Conservation (phyloP, 2,329 filamentous ascomycete genomes). For the Chaetomiaceae sp. region DNA sequence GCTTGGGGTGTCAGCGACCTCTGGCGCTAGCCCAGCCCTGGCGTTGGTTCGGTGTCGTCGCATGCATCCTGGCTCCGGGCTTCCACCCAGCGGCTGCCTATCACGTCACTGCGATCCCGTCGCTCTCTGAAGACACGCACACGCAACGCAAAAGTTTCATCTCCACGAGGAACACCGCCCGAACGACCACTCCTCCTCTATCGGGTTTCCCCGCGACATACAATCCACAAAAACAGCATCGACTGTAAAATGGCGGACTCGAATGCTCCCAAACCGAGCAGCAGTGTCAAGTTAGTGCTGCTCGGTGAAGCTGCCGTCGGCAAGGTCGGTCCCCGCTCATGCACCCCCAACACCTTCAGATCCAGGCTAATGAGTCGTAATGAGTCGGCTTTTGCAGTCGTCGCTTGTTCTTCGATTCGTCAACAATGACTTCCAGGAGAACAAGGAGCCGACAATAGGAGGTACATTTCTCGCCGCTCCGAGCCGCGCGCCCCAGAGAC, state of each 20-base stretch:
- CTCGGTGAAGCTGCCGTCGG: conserved; percentile 96
- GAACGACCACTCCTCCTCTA: background rate
- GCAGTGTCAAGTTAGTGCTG: conserved; percentile 98
- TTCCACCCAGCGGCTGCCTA: conserved; percentile 21
- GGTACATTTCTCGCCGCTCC: conserved; percentile 50
- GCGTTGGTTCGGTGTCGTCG: conserved; percentile 17
- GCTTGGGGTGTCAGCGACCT: background rate
- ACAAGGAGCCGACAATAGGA: conserved; percentile 98
- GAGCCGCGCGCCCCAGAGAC: background rate
- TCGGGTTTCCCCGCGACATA: background rate
- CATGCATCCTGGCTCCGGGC: conserved; percentile 14
- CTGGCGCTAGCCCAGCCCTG: conserved; percentile 5
- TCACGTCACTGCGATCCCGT: conserved; percentile 28
- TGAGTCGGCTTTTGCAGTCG: conserved; percentile 61
- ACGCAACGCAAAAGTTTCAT: conserved; percentile 4
- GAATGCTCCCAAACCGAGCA: conserved; percentile 86
- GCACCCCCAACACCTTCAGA: background rate
- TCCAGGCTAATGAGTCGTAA: conserved; percentile 22
- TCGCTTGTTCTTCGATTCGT: conserved; percentile 97
- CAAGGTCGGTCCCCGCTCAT: conserved; percentile 62
- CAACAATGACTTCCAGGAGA: conserved; percentile 99
- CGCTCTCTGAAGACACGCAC: conserved; percentile 14
- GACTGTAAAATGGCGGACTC: conserved; percentile 72
- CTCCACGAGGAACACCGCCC: background rate
- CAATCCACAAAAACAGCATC: background rate